Conservation (phyloP, 495 filamentous ascomycete species). For the Penicillium argentinense region DNA sequence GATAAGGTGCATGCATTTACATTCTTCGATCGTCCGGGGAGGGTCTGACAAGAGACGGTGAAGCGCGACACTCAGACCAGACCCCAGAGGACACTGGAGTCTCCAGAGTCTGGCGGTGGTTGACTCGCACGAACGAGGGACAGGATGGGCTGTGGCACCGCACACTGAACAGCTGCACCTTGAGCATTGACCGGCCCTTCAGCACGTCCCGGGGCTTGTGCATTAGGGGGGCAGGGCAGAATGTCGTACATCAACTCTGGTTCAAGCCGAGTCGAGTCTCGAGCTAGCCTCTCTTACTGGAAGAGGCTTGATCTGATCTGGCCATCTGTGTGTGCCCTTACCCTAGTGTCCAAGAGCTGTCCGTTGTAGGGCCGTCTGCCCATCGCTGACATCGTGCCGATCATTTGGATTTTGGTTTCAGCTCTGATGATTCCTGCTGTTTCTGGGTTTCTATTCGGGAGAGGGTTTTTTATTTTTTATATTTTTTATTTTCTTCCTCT, state of each 20-base stretch:
- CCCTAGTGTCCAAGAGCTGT: no score
- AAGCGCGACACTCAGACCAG: no score
- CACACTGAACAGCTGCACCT: no score
- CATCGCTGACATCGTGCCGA: slow-evolving; percentile 12
- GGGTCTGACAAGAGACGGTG: slow-evolving; percentile 16
- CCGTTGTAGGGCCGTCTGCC: no score
- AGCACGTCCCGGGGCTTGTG: no score
- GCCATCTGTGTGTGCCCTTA: no score
- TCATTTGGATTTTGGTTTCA: not conserved
- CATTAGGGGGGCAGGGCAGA: slow-evolving; percentile 8
- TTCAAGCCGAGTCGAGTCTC: not conserved
- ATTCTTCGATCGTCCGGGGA: slow-evolving; percentile 13
- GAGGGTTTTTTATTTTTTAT: no score
- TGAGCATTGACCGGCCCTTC: no score
- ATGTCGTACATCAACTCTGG: slow-evolving; percentile 14
- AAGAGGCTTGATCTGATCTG: no score
- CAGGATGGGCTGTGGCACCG: not conserved
- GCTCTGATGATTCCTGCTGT: not conserved
- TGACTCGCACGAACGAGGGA: not conserved
- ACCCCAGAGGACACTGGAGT: no score
- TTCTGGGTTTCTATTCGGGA: not conserved
- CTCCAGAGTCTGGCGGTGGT: no score
- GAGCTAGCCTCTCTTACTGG: not conserved
- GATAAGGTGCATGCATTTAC: slow-evolving; percentile 4
- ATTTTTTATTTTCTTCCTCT: no score